These are phyloP conservation scores for Cajanus cajan DNA, from an alignment of 306 rosid species.

Conservation along the genomic window DNA sequence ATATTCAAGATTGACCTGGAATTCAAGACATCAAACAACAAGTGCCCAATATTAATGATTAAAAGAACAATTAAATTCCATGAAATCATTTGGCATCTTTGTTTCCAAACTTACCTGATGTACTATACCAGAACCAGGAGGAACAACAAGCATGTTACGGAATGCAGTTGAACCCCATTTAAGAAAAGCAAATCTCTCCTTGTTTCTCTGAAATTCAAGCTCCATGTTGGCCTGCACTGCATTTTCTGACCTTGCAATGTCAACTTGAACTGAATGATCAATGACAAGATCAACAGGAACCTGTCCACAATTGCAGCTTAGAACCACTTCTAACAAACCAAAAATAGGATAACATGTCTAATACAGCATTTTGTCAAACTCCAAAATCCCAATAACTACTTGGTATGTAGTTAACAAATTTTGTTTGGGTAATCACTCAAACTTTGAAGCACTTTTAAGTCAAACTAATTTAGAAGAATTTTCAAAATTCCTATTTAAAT, in stretches of 20 bases:
- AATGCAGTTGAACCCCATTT: conserved; percentile 95
- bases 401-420: conserved; percentile 1
- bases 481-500: not conserved
- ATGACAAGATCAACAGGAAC: conserved; percentile 96
- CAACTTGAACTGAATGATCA: conserved; percentile 97
- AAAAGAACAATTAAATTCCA: conserved; percentile 1
- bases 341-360: not conserved
- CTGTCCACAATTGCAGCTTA: conserved; percentile 35
- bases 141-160: conserved; percentile 90
- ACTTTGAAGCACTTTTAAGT: not conserved
- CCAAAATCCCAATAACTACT: not conserved
- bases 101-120: conserved; percentile 72
- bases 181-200: conserved; percentile 90
- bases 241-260: conserved; percentile 75
- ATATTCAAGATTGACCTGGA: conserved; percentile 94
- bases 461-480: not conserved
- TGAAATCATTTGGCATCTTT: not conserved
- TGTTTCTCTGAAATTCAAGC: conserved; percentile 82
- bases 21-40: conserved; percentile 22
- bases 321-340: conserved; percentile 16
- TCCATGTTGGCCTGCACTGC: conserved; percentile 96
- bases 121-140: conserved; percentile 95
- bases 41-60: not conserved
- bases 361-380: not conserved
- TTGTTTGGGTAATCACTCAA: conserved; percentile 6